A percentile compares a stretch with the other conserved stretches of the same genome.
Conservation (phyloP, 2,329 filamentous ascomycete genomes). For the Elsinoe arachidis region DNA sequence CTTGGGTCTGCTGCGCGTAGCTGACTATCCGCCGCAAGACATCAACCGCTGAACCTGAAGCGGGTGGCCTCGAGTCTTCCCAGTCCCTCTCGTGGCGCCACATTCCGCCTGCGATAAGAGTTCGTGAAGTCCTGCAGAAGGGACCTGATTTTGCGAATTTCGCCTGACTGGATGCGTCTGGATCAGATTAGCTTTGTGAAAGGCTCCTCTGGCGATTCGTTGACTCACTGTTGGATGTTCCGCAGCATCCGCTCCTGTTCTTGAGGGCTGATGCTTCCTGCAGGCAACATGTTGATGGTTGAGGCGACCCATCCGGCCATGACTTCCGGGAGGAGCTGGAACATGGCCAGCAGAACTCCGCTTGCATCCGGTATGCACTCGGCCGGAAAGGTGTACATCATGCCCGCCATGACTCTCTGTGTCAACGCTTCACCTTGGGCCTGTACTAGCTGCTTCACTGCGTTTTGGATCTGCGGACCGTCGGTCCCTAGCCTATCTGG, state of each 20-base stretch:
- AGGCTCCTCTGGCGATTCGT: no score
- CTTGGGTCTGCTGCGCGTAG: no score
- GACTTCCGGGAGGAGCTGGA: conserved; percentile 74
- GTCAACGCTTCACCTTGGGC: conserved; percentile 65
- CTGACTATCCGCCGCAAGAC: neutral
- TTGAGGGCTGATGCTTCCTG: conserved; percentile 66
- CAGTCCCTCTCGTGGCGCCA: conserved; percentile 86
- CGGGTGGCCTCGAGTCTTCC: conserved; percentile 77
- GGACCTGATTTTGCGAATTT: conserved; percentile 70
- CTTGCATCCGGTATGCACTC: conserved; percentile 95
- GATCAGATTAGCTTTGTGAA: no score
- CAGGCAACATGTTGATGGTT: conserved; percentile 75
- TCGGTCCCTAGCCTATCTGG: neutral
- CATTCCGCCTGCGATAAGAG: conserved; percentile 83
- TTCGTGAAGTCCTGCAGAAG: conserved; percentile 95
- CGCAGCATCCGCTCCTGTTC: conserved; percentile 74
- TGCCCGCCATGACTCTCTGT: conserved; percentile 84
- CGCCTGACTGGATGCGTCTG: conserved; percentile 48
- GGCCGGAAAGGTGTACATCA: conserved; percentile 98
- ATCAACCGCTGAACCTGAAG: conserved; percentile 60
- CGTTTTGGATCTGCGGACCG: conserved; percentile 55
- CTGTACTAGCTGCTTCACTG: conserved; percentile 63
- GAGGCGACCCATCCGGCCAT: conserved; percentile 73
- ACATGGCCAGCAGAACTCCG: conserved; percentile 80
- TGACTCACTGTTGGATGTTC: conserved; percentile 59